Evolutionary conservation across 139 green algal species (phyloP).

Genomic region (Monoraphidium neglectum): DNA sequence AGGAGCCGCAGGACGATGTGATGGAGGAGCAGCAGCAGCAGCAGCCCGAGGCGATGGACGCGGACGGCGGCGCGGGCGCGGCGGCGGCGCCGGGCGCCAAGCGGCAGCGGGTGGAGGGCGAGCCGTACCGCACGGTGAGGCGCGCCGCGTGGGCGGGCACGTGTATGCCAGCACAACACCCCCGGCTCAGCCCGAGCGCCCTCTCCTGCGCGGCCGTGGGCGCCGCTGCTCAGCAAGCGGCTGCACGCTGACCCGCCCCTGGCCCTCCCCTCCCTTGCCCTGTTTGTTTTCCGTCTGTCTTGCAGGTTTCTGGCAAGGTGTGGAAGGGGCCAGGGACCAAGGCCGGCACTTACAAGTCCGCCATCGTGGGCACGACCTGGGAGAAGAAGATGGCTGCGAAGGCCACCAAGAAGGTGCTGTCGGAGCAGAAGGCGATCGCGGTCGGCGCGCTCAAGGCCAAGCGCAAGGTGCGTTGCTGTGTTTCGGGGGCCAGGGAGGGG

Average conservation of each 20-base stretch:
- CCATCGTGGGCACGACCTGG: constrained; percentile 30
- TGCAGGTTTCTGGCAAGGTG: constrained; percentile 46
- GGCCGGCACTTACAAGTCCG: constrained; percentile 37
- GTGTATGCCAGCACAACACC: too few species aligned
- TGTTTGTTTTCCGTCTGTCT: too few species aligned
- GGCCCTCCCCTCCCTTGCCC: too few species aligned
- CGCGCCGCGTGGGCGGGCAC: neutral
- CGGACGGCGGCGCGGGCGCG: constrained; percentile 8
- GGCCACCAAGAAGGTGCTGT: constrained; percentile 18
- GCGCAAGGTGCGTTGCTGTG: constrained; percentile 33
- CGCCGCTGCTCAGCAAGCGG: too few species aligned
- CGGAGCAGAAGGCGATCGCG: constrained; percentile 35
- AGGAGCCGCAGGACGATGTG: neutral
- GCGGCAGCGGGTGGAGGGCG: constrained; percentile 28
- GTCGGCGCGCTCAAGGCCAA: constrained; percentile 28
- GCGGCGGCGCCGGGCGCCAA: constrained; percentile 18
- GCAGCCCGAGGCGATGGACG: constrained; percentile 34
- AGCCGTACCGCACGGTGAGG: constrained; percentile 36
- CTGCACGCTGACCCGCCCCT: too few species aligned
- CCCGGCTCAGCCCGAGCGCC: too few species aligned
- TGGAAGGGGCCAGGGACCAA: constrained; percentile 45
- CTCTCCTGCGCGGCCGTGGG: too few species aligned
- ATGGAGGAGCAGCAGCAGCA: constrained; percentile 10
- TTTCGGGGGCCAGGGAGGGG: too few species aligned
- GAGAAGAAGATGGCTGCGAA: constrained; percentile 40